Percentiles rank a stretch among this genome's conserved stretches.
These are phyloP conservation scores for Proliferodiscus dingleyae DNA, from an alignment of 2,329 filamentous ascomycete genomes.

Conservation along the genomic window DNA sequence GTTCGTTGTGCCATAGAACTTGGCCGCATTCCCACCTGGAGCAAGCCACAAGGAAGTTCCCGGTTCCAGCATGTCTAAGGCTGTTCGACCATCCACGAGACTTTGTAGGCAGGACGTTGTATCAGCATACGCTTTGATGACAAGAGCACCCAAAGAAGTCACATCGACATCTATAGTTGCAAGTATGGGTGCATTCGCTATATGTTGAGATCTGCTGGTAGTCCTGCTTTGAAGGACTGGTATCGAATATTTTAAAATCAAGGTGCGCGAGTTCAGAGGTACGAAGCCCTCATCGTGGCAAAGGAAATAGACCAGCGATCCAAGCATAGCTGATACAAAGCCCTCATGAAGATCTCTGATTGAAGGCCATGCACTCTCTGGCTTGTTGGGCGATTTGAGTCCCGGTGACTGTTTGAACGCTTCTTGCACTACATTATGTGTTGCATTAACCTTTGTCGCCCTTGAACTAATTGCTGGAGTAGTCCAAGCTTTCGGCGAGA, in stretches of 20 bases:
- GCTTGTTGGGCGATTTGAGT: conserved; percentile 15
- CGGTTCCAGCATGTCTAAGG: conserved; percentile 7
- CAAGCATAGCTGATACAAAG: conserved; percentile 32
- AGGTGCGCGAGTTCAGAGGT: conserved; percentile 31
- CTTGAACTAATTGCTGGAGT: conserved; percentile 25
- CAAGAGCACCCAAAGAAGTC: conserved; percentile 29
- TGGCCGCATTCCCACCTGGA: conserved; percentile 30
- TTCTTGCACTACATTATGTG: conserved; percentile 21
- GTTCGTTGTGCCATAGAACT: conserved; percentile 22
- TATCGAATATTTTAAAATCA: conserved; percentile 21
- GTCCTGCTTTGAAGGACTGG: neutral
- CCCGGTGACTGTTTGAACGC: conserved; percentile 20
- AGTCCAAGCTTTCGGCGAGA: conserved; percentile 15
- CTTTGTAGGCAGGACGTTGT: conserved; percentile 23
- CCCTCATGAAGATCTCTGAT: conserved; percentile 29
- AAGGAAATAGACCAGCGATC: conserved; percentile 29
- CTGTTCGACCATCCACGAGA: conserved; percentile 9
- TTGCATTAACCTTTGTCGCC: conserved; percentile 18
- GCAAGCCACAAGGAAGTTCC: conserved; percentile 29
- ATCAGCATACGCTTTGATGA: conserved; percentile 29
- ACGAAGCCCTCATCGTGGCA: conserved; percentile 30
- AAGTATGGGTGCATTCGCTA: conserved; percentile 21
- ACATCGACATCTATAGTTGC: conserved; percentile 30
- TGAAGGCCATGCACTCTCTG: conserved; percentile 14
- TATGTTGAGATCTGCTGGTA: conserved; percentile 1